Evolutionary conservation across 768 basidiomycete species (phyloP), one percentile per base, ranked within the genome.

Genomic region (Kwoniella sp.): DNA sequence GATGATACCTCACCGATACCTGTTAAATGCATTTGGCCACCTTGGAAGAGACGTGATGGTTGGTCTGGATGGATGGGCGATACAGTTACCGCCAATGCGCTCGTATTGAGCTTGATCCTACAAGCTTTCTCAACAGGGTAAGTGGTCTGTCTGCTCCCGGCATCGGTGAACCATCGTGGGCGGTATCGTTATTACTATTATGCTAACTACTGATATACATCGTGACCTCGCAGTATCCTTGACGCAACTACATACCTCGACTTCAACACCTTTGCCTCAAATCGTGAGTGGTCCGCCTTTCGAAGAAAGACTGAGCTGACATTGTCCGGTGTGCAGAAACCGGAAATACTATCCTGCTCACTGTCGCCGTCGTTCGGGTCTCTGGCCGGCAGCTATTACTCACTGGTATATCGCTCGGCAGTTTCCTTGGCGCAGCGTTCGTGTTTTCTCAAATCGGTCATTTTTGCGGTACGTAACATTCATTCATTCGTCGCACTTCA

Each of bases 201-300:
- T 33, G 33, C 33, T 33, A 13, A 33, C 33, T n/a, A n/a, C n/a
- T n/a, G n/a, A 33, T 33, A 13, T 12, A 15, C 22, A 19, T 44
- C 17, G 40, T 19, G 40, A 6, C 17, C 7, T 2, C 19, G 4
- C 30, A 71, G 70, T 2, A 63, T 74, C 13, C 66, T 76, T 13
- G 74, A 76, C 61, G 74, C 74, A 4, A 76, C 72, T 17, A 71
- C 72, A 12, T 76, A 71, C 60, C 71, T 71, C 17, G 72, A 76
- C 50, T 76, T 73, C 64, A 46, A 47, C 8, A 73, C 74, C 1
- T 76, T 76, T 48, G 74, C 74, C 15, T 70, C 68, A 0, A 75
- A 75, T 58, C 73, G 70, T 72, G 25, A 60, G 70, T 66, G 10
- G 8, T 26, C 3, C 2, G 1, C 1, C 50, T 2, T 21, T 24